A percentile compares a stretch with the other conserved stretches of the same genome.
These are phyloP conservation scores for Breynia disticha DNA, from an alignment of 441 rosid species.

Conservation along the genomic window DNA sequence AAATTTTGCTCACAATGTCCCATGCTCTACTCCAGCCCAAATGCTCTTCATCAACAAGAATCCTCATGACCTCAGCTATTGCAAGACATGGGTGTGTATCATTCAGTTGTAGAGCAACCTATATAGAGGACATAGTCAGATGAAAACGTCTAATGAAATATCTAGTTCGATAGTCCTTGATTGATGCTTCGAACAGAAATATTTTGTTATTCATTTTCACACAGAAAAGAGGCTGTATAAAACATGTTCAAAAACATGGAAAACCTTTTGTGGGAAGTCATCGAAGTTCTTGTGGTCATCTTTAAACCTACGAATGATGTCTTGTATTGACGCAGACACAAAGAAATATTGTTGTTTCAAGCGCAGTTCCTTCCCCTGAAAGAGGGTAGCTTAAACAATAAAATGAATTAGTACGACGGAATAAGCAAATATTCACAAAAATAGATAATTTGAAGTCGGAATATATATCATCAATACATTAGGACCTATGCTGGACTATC, in stretches of 20 bases:
- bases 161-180: no score
- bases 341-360: conserved; percentile 51
- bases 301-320: conserved; percentile 47
- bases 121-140: conserved; percentile 9
- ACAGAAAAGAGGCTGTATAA: background rate
- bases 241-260: no score
- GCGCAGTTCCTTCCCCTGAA: conserved; percentile 51
- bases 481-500: no score
- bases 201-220: background rate
- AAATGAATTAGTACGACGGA: background rate
- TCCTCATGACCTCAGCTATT: conserved; percentile 43
- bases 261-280: conserved; percentile 43
- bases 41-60: conserved; percentile 42
- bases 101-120: conserved; percentile 51
- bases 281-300: conserved; percentile 35
- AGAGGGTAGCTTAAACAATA: conserved; percentile 12
- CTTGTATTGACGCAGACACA: conserved; percentile 48
- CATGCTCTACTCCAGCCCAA: conserved; percentile 37
- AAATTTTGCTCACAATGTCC: conserved; percentile 32
- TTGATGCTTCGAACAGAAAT: background rate
- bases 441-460: background rate
- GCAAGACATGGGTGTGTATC: conserved; percentile 56
- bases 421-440: background rate
- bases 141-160: background rate
- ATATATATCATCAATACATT: background rate